Evolutionary conservation across 176 grass and related monocot genomes (phyloP).

Genomic region (Ensete ventricosum): DNA sequence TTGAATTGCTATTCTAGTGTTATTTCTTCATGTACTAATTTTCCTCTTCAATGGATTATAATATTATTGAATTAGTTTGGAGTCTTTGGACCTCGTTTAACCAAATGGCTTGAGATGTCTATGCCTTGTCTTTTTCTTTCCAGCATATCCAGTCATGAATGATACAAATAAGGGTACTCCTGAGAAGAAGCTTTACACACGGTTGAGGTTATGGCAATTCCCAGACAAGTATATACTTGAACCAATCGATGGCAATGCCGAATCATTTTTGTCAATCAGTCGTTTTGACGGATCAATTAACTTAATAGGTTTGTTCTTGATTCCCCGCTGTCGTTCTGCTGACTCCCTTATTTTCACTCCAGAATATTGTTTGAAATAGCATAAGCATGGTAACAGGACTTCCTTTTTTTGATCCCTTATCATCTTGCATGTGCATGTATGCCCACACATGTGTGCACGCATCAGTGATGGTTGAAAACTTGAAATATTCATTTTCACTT

Average conservation of each 20-base stretch:
- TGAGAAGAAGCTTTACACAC: constrained; percentile 57
- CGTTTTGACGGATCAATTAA: constrained; percentile 73
- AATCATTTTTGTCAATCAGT: constrained; percentile 65
- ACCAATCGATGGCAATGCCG: constrained; percentile 65
- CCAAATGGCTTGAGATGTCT: neutral
- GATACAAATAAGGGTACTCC: constrained; percentile 24
- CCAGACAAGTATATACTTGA: constrained; percentile 74
- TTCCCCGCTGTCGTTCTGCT: neutral
- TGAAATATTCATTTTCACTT: too few species aligned
- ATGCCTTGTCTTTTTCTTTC: constrained; percentile 15
- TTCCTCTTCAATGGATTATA: too few species aligned
- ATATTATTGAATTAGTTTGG: too few species aligned
- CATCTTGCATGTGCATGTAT: too few species aligned
- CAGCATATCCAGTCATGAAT: constrained; percentile 36
- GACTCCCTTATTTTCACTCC: neutral
- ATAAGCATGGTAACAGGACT: neutral
- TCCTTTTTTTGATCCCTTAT: neutral
- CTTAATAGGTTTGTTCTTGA: constrained; percentile 27
- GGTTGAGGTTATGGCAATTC: constrained; percentile 77
- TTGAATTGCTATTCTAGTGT: too few species aligned
- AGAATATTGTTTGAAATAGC: constrained; percentile 1
- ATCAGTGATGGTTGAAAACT: too few species aligned
- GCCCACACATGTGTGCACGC: too few species aligned
- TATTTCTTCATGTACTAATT: neutral
- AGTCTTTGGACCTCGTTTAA: too few species aligned